Evolutionary conservation across 768 basidiomycete species (phyloP).

Genomic region (Mycena capillaripes): DNA sequence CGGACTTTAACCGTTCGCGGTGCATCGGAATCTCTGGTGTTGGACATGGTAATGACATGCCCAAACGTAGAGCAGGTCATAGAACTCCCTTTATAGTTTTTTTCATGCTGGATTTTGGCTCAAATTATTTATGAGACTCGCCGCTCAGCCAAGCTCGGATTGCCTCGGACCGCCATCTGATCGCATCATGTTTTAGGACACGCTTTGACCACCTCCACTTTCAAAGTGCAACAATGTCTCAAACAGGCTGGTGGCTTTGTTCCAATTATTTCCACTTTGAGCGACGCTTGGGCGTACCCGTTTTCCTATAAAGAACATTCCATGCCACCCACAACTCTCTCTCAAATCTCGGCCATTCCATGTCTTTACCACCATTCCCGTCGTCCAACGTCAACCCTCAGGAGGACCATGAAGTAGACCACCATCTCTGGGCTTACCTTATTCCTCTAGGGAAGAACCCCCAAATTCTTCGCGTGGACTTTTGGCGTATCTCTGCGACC

Average conservation of each 20-base stretch:
- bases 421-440: constrained; percentile 33
- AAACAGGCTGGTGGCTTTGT: not conserved
- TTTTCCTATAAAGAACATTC: constrained; percentile 11
- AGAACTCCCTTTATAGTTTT: not conserved
- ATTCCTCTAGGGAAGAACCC: not conserved
- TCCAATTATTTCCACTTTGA: not conserved
- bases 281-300: constrained; percentile 8
- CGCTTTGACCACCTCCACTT: constrained; percentile 7
- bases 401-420: not conserved
- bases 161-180: not conserved
- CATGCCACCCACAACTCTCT: constrained; percentile 9
- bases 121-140: no score
- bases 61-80: constrained; percentile 33
- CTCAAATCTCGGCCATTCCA: not conserved
- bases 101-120: no score
- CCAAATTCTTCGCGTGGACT: constrained; percentile 22
- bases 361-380: not conserved
- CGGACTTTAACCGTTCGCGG: constrained; percentile 40
- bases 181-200: not conserved
- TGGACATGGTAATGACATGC: constrained; percentile 41
- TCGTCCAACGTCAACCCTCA: not conserved
- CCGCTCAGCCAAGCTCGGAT: no score
- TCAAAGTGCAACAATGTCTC: constrained; percentile 8
- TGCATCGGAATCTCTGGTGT: constrained; percentile 38
- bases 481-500: constrained; percentile 26